Evolutionary conservation across 2,329 filamentous ascomycete species (phyloP).

Genomic region (Verticillium alfalfae): DNA sequence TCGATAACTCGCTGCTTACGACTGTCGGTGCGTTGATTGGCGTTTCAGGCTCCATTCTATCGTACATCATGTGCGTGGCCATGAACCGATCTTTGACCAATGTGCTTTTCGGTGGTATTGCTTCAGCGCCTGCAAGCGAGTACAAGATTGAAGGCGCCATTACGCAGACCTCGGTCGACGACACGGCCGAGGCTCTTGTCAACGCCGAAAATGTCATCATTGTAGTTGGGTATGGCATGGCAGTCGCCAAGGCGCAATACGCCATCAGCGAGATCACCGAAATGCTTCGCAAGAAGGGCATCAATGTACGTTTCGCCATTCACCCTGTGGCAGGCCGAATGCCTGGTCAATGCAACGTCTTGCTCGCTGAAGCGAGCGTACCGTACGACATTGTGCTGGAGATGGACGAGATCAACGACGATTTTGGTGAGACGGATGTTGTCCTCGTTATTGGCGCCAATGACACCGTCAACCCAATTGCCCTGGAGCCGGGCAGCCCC

Average conservation of each 20-base stretch:
- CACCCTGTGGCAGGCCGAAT: constrained; percentile 87
- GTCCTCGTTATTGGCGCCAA: constrained; percentile 89
- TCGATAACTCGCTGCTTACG: constrained; percentile 79
- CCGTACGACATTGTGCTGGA: constrained; percentile 90
- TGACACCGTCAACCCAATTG: constrained; percentile 88
- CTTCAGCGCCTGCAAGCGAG: constrained; percentile 55
- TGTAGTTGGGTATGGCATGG: constrained; percentile 90
- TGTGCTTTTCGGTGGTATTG: constrained; percentile 79
- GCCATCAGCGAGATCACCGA: constrained; percentile 78
- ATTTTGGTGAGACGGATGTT: constrained; percentile 79
- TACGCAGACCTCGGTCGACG: constrained; percentile 72
- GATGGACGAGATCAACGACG: constrained; percentile 96
- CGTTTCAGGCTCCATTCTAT: constrained; percentile 82
- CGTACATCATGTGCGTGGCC: constrained; percentile 80
- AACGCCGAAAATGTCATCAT: constrained; percentile 84
- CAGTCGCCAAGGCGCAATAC: constrained; percentile 89
- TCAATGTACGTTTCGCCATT: constrained; percentile 84
- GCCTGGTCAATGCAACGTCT: constrained; percentile 89
- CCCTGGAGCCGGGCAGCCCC: constrained; percentile 73
- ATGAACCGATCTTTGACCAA: constrained; percentile 92
- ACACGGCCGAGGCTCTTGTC: constrained; percentile 69
- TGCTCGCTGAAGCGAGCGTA: constrained; percentile 81
- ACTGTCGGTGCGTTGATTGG: constrained; percentile 84
- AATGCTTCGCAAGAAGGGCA: constrained; percentile 65
- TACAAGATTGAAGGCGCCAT: constrained; percentile 77